Conservation (phyloP, 1,139 yeast genomes). For the Kurtzmaniella quercitrusa region DNA sequence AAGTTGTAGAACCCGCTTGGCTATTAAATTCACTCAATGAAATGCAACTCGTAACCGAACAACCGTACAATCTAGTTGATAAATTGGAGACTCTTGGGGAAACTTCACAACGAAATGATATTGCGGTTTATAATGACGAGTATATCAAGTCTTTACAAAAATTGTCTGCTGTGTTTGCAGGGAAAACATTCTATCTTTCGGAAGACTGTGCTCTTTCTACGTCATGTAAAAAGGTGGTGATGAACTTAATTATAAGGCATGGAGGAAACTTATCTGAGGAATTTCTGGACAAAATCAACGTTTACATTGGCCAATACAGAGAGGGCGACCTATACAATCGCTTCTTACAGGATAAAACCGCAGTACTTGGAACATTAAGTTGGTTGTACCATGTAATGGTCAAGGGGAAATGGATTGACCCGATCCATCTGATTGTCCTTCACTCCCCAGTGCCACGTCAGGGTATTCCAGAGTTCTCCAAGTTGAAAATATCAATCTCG, state of each 20-base stretch:
- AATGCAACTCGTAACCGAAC: conserved; percentile 49
- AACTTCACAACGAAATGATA: neutral
- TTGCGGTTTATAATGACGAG: conserved; percentile 10
- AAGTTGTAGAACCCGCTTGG: conserved; percentile 76
- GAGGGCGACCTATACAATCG: conserved; percentile 46
- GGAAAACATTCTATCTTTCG: conserved; percentile 27
- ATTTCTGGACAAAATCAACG: conserved; percentile 34
- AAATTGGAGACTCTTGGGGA: neutral
- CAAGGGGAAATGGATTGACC: conserved; percentile 53
- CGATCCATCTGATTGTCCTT: conserved; percentile 51
- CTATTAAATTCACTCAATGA: conserved; percentile 61
- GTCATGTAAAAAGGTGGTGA: conserved; percentile 23
- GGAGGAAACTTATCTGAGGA: conserved; percentile 28
- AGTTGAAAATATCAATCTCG: conserved; percentile 60
- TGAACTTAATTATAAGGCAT: conserved; percentile 23
- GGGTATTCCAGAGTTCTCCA: conserved; percentile 50
- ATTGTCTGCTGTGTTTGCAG: conserved; percentile 9
- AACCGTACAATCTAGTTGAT: conserved; percentile 34
- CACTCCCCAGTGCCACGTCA: conserved; percentile 67
- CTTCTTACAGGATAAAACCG: conserved; percentile 18
- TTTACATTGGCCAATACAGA: conserved; percentile 66
- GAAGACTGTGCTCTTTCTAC: conserved; percentile 34
- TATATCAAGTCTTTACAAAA: neutral
- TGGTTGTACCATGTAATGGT: conserved; percentile 74
- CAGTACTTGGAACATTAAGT: conserved; percentile 59